phyloP scores from a whole-genome alignment of 2,329 filamentous ascomycete species.

The Aureobasidium sp. region DNA sequence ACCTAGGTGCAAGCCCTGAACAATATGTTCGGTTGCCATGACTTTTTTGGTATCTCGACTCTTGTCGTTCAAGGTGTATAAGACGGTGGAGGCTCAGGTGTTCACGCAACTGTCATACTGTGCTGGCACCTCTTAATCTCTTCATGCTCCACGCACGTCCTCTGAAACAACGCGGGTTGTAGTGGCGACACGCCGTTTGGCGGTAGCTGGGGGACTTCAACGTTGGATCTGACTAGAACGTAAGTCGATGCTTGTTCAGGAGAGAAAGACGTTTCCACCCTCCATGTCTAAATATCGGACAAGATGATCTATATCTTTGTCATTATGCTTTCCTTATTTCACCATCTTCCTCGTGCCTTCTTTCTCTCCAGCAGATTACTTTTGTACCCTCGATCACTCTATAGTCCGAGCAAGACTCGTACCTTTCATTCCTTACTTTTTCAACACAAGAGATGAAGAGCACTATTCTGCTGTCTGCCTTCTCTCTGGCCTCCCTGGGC shows the following conservation, averaged over 20 bases:
- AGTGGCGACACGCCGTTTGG: conserved; percentile 8
- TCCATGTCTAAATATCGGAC: conserved; percentile 2
- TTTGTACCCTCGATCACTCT: not conserved
- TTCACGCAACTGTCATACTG: not conserved
- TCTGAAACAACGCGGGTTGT: conserved; percentile 4
- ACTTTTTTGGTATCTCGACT: not conserved
- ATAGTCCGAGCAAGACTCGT: not conserved
- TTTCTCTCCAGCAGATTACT: not conserved
- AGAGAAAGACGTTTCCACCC: conserved; percentile 1
- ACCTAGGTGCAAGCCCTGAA: not conserved
- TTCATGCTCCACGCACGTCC: not conserved
- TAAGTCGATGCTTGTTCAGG: not conserved
- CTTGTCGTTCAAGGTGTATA: not conserved
- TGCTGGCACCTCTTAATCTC: not conserved
- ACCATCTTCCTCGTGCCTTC: not conserved
- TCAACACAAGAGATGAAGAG: not conserved
- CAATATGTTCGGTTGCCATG: not conserved
- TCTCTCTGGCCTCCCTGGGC: conserved; percentile 5
- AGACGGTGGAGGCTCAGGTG: not conserved
- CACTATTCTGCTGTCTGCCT: not conserved
- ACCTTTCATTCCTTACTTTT: not conserved
- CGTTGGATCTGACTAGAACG: conserved; percentile 3
- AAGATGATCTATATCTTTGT: conserved; percentile 4
- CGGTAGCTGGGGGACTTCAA: not conserved
- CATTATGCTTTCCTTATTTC: not conserved